These are phyloP conservation scores for Botrytis galanthina DNA, from an alignment of 2,329 filamentous ascomycete genomes.

Conservation along the genomic window DNA sequence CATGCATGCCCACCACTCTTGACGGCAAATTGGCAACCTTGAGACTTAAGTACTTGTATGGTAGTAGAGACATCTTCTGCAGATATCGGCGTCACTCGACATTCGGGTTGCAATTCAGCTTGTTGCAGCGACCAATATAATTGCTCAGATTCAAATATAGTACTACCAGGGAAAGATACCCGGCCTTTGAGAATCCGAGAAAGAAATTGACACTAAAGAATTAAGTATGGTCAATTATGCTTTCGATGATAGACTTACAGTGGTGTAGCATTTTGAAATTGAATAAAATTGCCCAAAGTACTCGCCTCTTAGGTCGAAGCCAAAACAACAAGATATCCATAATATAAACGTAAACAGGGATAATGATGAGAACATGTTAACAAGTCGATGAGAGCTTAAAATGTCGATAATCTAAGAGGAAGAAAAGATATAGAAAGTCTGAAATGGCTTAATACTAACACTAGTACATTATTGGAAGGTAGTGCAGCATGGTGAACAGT, in stretches of 20 bases:
- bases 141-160: conserved; percentile 25
- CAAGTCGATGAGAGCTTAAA: not conserved
- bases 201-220: not conserved
- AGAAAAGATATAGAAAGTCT: not conserved
- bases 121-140: conserved; percentile 39
- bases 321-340: not conserved
- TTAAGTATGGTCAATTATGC: not conserved
- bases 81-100: conserved; percentile 27
- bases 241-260: not conserved
- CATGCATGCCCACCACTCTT: conserved; percentile 32
- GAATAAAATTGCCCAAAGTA: not conserved
- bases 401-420: not conserved
- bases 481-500: not conserved
- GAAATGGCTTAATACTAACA: not conserved
- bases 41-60: conserved; percentile 20
- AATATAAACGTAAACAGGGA: not conserved
- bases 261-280: not conserved
- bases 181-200: conserved; percentile 17
- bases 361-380: not conserved
- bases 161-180: conserved; percentile 26
- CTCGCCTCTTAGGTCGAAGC: no score
- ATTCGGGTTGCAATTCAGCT: conserved; percentile 24
- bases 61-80: conserved; percentile 28
- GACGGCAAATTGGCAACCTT: conserved; percentile 30
- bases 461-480: not conserved